Base-by-base conservation (phyloP, 2,329 filamentous ascomycete genomes). In the Colletotrichum sp. region DNA sequence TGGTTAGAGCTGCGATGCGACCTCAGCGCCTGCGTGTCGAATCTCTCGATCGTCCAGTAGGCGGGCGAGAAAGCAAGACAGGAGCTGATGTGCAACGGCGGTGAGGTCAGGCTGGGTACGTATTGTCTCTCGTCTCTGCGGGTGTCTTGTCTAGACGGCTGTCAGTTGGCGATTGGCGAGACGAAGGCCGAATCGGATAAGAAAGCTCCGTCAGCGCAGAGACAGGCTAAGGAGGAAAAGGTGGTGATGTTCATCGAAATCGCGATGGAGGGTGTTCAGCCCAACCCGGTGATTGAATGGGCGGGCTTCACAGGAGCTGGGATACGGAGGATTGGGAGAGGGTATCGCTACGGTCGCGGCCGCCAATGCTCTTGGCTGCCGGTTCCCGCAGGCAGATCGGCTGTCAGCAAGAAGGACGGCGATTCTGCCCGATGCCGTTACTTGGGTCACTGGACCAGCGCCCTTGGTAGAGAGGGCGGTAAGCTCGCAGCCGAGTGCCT, bases 61-160 rank as follows among this genome's bases (percentile, higher is more conserved):
- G 15, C 15, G 21, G 8, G 43, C 38, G 18, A 24, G 12, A 24
- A 34, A 71, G 24, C 21, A 51, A 73, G 71, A 73, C 71, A 73
- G 33, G 63, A 34, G 34, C 33, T 29, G 54, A 71, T 62, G n/a
- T 34, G 34, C 54, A 73, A 73, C 62, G 69, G 71, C 68, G 71
- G 71, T 71, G 71, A 73, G 27, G n/a, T 65, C 33, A 34, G 24
- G 16, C 12, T 12, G 57, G n/a, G 27, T 55, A 70, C 51, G 61
- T 57, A 70, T 31, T 47, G 51, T 72, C 57, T 69, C 43, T 34
- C 36, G 34, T 57, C 47, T 59, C 16, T 29, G 15, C 33, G 33
- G 29, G 15, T 8, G 64, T 38, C 64, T 66, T 24, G 55, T 12
- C 16, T n/a, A 61, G 66, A 38, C 55, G 59, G 66, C 27, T 51